Evolutionary conservation across 2,329 filamentous ascomycete genomes (phyloP), one percentile per base, ranked within the genome.

Genomic region (Uncinocarpus reesii): DNA sequence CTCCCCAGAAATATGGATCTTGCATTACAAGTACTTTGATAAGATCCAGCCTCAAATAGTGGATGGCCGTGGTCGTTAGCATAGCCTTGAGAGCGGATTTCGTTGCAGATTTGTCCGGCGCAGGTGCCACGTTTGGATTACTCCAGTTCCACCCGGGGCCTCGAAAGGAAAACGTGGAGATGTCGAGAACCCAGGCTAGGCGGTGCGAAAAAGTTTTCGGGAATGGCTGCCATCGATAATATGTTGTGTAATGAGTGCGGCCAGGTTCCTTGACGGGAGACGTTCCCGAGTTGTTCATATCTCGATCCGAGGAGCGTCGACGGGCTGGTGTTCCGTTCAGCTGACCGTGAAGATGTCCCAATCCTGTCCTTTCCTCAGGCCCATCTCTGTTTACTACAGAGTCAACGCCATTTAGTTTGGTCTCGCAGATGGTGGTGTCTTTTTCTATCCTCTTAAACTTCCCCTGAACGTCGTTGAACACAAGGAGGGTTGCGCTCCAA

Each of bases 1-100:
- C 59, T 35, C 73, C 72, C 65, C 73, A 73, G 65, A 89, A 94
- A 68, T 90, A 94, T 0, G 83, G 81, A 58, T 96, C 90, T 46
- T 78, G 76, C 56, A 82, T 80, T 69, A 86, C 81, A 52, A 79
- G 53, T 1, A 80, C 74, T 58, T 84, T 84, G 45, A 86, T 64
- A 5, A 79, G 50, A 63, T 95, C 90, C 7, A 95, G 69, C 6
- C 77, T 52, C 10, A 92, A 54, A 60, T 86, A 92, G 54, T 72
- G 71, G 31, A 74, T 48, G 1, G 77, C 47, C n/a, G 82, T 66
- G 4, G 60, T 68, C 7, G 63, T 49, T 8, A 80, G 51, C 21
- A 72, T 71, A 13, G 59, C 56, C 48, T 64, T 62, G 34, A 81
- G 49, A 36, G 82, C 73, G 2, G 67, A 58, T 18, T 55, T 56